Evolutionary conservation across 2,329 filamentous ascomycete genomes (phyloP).

Genomic region (Penicillium verrucosum): DNA sequence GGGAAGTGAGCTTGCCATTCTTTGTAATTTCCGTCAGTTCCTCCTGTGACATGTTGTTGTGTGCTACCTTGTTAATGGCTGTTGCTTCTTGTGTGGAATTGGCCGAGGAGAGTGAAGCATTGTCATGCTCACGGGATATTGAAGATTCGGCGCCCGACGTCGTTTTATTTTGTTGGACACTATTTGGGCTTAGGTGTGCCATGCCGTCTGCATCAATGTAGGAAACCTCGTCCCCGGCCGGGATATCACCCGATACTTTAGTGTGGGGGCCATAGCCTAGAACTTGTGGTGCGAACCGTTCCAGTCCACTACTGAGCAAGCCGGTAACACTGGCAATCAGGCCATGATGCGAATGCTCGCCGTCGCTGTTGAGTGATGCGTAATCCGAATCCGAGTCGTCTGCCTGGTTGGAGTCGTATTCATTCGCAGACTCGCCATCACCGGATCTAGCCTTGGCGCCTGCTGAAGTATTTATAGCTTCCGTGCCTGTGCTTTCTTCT

Average conservation of each 20-base stretch:
- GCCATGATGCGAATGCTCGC: constrained; percentile 29
- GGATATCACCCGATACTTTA: constrained; percentile 11
- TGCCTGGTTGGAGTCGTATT: constrained; percentile 9
- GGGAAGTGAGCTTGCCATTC: constrained; percentile 33
- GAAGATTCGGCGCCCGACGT: not conserved
- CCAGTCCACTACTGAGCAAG: constrained; percentile 44
- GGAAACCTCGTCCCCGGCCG: not conserved
- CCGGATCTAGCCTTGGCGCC: not conserved
- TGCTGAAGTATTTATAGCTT: not conserved
- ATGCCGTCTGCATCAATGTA: not conserved
- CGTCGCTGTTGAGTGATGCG: constrained; percentile 12
- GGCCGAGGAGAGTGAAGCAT: constrained; percentile 16
- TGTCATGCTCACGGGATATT: constrained; percentile 13
- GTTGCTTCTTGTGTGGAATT: constrained; percentile 21
- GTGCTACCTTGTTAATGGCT: constrained; percentile 16
- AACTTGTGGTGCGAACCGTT: constrained; percentile 53
- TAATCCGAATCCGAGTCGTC: constrained; percentile 20
- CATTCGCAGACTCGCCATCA: not conserved
- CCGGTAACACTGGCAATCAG: constrained; percentile 38
- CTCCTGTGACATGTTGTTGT: constrained; percentile 19
- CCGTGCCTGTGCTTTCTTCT: not conserved
- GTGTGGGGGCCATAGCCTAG: constrained; percentile 46
- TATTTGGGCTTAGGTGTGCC: not conserved
- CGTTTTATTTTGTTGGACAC: not conserved
- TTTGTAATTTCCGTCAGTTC: constrained; percentile 29